phyloP scores from a whole-genome alignment of 306 rosid species.

The Castanea crenata region DNA sequence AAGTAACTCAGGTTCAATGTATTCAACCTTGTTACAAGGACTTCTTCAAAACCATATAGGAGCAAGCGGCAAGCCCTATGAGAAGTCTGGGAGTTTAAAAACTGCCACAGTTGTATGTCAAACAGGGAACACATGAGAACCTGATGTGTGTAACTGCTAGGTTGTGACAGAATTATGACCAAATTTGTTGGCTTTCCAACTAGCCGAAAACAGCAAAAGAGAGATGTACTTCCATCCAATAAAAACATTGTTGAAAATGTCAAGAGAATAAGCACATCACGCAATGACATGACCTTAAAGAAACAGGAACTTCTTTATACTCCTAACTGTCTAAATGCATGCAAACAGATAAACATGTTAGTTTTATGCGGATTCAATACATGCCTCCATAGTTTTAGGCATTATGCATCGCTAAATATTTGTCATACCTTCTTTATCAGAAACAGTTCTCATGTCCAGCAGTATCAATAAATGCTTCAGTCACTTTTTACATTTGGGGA shows the following conservation, averaged over 20 bases:
- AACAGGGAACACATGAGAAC: no score
- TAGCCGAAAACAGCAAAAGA: not conserved
- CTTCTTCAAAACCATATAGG: not conserved
- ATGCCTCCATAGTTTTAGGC: slow-evolving; percentile 1
- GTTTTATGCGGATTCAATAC: slow-evolving; percentile 4
- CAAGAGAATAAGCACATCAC: not conserved
- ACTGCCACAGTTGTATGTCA: no score
- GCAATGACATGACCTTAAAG: slow-evolving; percentile 10
- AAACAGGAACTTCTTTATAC: not conserved
- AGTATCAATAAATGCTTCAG: slow-evolving; percentile 31
- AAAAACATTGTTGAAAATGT: not conserved
- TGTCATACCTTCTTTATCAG: slow-evolving; percentile 36
- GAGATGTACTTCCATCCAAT: slow-evolving; percentile 6
- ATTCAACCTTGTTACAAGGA: not conserved
- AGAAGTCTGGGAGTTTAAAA: not conserved
- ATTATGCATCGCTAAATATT: slow-evolving; percentile 1
- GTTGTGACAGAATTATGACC: not conserved
- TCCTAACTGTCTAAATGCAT: slow-evolving; percentile 7
- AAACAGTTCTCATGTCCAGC: slow-evolving; percentile 5
- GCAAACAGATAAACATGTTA: not conserved
- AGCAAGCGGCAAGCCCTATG: not conserved
- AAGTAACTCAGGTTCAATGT: not conserved
- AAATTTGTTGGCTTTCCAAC: not conserved
- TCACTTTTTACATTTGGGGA: slow-evolving; percentile 50
- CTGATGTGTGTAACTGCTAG: not conserved